Conservation (phyloP, 768 basidiomycete genomes). For the Imleria badia region DNA sequence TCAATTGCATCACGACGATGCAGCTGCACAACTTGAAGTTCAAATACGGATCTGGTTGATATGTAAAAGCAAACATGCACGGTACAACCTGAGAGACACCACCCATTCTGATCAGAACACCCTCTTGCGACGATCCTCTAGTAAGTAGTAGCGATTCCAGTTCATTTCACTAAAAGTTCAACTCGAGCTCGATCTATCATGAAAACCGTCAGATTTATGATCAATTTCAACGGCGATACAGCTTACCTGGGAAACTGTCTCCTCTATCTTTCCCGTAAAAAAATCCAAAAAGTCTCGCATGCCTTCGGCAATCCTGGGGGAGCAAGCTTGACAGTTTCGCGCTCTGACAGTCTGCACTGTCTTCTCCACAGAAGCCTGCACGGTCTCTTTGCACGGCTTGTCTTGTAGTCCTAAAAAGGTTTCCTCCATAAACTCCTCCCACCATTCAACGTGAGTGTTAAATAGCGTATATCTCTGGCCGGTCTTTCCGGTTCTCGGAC, state of each 20-base stretch:
- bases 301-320: neutral
- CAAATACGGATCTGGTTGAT: neutral
- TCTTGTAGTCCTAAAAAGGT: neutral
- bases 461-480: fast-evolving
- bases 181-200: conserved; percentile 8
- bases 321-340: neutral
- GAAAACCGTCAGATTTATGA: neutral
- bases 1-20: too few relatives aligned
- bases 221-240: too few relatives aligned
- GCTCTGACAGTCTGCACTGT: neutral
- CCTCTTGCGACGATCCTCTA: neutral
- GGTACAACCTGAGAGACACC: neutral
- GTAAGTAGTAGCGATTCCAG: neutral
- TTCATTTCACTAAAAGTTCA: neutral
- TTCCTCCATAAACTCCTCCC: conserved; percentile 15
- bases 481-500: neutral
- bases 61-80: neutral
- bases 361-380: neutral
- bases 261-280: conserved; percentile 9
- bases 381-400: neutral
- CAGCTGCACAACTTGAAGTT: too few relatives aligned
- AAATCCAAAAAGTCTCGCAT: conserved; percentile 15
- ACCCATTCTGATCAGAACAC: neutral
- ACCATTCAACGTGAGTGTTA: conserved; percentile 12
- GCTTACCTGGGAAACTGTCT: conserved; percentile 9